Conservation (phyloP, 805 yeast species). For the Wickerhamomyces pijperi region DNA sequence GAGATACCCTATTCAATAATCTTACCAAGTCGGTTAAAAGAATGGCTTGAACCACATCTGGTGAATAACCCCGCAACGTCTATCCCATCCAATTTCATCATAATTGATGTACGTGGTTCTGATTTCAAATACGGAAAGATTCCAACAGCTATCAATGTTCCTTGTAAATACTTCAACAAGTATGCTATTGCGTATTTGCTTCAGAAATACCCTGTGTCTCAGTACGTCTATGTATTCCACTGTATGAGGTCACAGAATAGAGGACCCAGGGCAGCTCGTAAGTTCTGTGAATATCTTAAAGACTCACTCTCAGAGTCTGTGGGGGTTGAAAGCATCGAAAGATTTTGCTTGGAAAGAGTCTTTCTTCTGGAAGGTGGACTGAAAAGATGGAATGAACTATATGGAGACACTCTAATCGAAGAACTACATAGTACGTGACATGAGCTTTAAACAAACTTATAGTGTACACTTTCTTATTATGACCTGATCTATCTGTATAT, state of each 20-base stretch:
- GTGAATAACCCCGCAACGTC: too few relatives aligned
- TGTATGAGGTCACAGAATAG: constrained; percentile 16
- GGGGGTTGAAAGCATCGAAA: not conserved
- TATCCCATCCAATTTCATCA: not conserved
- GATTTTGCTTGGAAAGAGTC: not conserved
- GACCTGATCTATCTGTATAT: too few relatives aligned
- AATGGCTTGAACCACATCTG: too few relatives aligned
- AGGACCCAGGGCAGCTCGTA: constrained; percentile 11
- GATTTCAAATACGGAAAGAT: constrained; percentile 8
- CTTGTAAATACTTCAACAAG: constrained; percentile 6
- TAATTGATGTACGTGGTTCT: constrained; percentile 7
- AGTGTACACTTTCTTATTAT: too few relatives aligned
- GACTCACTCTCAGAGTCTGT: too few relatives aligned
- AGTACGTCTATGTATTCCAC: constrained; percentile 10
- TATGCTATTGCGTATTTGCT: constrained; percentile 1
- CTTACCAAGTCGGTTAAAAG: too few relatives aligned
- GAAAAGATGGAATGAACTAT: constrained; percentile 13
- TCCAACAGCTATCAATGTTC: constrained; percentile 5
- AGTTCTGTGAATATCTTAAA: constrained; percentile 1
- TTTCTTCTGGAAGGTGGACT: constrained; percentile 14
- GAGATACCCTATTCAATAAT: too few relatives aligned
- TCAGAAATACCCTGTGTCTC: constrained; percentile 1
- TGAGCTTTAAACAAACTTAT: too few relatives aligned
- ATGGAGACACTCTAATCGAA: constrained; percentile 10
- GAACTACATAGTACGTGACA: not conserved